A percentile compares a stretch with the other conserved stretches of the same genome.
These are phyloP conservation scores for Lyophyllum decastes DNA, from an alignment of 768 basidiomycete genomes.

Conservation along the genomic window DNA sequence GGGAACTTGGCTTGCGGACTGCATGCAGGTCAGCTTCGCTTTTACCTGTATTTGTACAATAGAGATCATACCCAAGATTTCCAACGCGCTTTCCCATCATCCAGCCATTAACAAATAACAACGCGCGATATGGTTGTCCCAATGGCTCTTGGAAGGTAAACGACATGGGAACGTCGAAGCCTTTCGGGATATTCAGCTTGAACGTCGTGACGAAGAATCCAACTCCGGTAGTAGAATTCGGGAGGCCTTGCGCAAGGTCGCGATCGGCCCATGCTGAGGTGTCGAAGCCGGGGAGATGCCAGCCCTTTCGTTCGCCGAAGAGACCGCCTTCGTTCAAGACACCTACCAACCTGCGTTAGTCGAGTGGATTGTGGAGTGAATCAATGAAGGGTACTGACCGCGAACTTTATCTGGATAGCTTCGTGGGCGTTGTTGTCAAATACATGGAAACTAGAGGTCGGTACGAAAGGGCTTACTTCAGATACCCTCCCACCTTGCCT, in stretches of 20 bases:
- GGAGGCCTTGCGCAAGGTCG: slow-evolving; percentile 60
- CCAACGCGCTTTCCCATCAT: slow-evolving; percentile 83
- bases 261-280: slow-evolving; percentile 60
- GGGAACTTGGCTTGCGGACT: slow-evolving; percentile 84
- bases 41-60: not conserved
- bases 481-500: slow-evolving; percentile 76
- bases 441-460: not conserved
- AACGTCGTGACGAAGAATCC: slow-evolving; percentile 85
- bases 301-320: slow-evolving; percentile 69
- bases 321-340: slow-evolving; percentile 74
- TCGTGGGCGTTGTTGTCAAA: not conserved
- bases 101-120: slow-evolving; percentile 86
- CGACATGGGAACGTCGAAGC: slow-evolving; percentile 68
- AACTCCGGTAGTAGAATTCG: slow-evolving; percentile 59
- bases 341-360: slow-evolving; percentile 27
- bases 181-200: slow-evolving; percentile 55
- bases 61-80: slow-evolving; percentile 61
- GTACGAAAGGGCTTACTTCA: slow-evolving; percentile 39
- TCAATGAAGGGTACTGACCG: slow-evolving; percentile 21
- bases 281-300: slow-evolving; percentile 76
- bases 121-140: slow-evolving; percentile 68
- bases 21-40: slow-evolving; percentile 2
- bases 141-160: slow-evolving; percentile 66
- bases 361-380: not conserved
- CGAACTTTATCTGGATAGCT: slow-evolving; percentile 77